phyloP scores from a whole-genome alignment of 2,329 filamentous ascomycete species.

The Zymoseptoria crescenta region DNA sequence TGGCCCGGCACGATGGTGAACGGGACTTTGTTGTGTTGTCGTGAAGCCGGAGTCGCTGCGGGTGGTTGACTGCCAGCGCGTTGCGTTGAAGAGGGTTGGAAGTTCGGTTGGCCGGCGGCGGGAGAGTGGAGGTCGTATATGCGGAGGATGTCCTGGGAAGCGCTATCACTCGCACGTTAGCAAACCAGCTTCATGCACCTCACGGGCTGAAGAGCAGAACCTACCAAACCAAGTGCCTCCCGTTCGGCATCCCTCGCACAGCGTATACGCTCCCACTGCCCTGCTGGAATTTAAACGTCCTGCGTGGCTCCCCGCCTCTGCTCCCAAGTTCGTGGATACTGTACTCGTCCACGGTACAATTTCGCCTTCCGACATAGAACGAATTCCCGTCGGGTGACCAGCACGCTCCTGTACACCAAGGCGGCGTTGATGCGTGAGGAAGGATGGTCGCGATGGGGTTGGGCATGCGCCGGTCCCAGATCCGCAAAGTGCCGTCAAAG shows the following conservation, averaged over 20 bases:
- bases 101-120: not conserved
- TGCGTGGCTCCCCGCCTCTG: constrained; percentile 62
- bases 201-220: constrained; percentile 16
- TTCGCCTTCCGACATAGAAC: constrained; percentile 85
- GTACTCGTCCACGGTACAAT: constrained; percentile 91
- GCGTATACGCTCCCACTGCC: constrained; percentile 87
- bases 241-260: constrained; percentile 84
- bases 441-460: constrained; percentile 72
- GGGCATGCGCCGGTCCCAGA: constrained; percentile 80
- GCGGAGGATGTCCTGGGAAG: constrained; percentile 85
- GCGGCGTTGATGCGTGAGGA: constrained; percentile 67
- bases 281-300: constrained; percentile 77
- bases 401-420: constrained; percentile 96
- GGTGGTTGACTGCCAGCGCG: not conserved
- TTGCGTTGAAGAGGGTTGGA: not conserved
- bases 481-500: constrained; percentile 78
- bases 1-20: constrained; percentile 95
- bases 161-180: constrained; percentile 42
- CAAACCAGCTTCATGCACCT: not conserved
- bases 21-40: constrained; percentile 66
- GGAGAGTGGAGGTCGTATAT: constrained; percentile 65
- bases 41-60: constrained; percentile 44
- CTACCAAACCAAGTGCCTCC: constrained; percentile 79
- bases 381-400: constrained; percentile 95
- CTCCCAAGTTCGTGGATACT: constrained; percentile 60